Conservation (phyloP, 345 rosid species). For the Tarenaya hassleriana region DNA sequence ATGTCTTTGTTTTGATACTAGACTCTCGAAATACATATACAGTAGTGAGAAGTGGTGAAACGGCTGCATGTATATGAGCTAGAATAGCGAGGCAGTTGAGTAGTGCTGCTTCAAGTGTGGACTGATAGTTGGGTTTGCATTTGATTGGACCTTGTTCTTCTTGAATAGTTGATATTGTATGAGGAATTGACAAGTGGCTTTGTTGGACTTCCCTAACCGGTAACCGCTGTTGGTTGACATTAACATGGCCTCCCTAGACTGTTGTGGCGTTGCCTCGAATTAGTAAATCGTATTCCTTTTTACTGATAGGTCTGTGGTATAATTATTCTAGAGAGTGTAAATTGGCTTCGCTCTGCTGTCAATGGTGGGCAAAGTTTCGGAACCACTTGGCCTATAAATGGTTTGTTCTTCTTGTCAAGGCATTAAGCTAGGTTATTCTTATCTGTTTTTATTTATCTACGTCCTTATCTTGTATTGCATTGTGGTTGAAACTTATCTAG, state of each 20-base stretch:
- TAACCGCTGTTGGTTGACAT: conserved; percentile 5
- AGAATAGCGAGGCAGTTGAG: conserved; percentile 3
- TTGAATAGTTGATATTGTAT: conserved; percentile 5
- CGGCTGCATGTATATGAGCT: conserved; percentile 15
- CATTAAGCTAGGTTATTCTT: conserved; percentile 4
- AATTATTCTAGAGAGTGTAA: not conserved
- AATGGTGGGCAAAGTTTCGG: conserved; percentile 3
- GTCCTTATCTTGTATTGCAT: conserved; percentile 6
- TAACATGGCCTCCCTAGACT: conserved; percentile 4
- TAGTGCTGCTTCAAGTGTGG: conserved; percentile 10
- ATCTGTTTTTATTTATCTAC: not conserved
- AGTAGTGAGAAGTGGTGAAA: no score
- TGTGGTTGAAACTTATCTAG: not conserved
- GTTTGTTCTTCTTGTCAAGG: conserved; percentile 10
- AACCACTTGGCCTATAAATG: not conserved
- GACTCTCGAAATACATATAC: no score
- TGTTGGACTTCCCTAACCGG: conserved; percentile 11
- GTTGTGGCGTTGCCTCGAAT: conserved; percentile 4
- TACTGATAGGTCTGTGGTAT: not conserved
- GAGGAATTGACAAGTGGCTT: conserved; percentile 1
- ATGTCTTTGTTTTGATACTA: no score
- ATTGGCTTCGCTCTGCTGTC: conserved; percentile 3
- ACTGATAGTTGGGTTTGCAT: not conserved
- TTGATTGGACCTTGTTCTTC: not conserved
- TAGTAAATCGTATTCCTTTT: not conserved